Evolutionary conservation across 1,139 yeast genomes (phyloP).

Genomic region (Blastobotrys serpentis): DNA sequence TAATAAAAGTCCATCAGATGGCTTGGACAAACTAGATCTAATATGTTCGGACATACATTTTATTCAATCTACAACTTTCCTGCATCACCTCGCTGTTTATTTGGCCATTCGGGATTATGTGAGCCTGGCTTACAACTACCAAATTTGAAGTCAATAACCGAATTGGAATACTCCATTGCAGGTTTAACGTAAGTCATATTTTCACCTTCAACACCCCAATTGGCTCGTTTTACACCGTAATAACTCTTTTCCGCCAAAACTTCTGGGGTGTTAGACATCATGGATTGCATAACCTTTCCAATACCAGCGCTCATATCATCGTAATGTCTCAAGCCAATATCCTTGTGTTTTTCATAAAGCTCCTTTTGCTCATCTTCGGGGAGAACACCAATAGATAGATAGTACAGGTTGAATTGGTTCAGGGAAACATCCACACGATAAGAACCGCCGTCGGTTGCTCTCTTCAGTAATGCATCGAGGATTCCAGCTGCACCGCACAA

Average conservation of each 20-base stretch:
- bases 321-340: constrained; percentile 6
- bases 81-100: not conserved
- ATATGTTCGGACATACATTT: too few species aligned
- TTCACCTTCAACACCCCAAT: constrained; percentile 10
- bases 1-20: not conserved
- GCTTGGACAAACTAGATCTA: too few species aligned
- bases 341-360: constrained; percentile 9
- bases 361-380: not conserved
- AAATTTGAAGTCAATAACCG: not conserved
- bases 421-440: constrained; percentile 11
- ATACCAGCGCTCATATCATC: constrained; percentile 12
- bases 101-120: constrained; percentile 9
- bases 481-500: constrained; percentile 12
- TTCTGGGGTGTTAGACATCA: not conserved
- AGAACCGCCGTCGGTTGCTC: constrained; percentile 11
- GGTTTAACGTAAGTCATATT: constrained; percentile 8
- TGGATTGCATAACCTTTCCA: not conserved
- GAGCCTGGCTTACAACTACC: constrained; percentile 11
- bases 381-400: constrained; percentile 6
- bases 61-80: not conserved
- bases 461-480: constrained; percentile 7
- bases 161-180: constrained; percentile 2
- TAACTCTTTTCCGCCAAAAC: constrained; percentile 3
- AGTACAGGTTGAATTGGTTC: constrained; percentile 13
- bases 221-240: not conserved